These are phyloP conservation scores for Warburgia ugandensis DNA, from an alignment of 164 flowering plant genomes.

Conservation along the genomic window DNA sequence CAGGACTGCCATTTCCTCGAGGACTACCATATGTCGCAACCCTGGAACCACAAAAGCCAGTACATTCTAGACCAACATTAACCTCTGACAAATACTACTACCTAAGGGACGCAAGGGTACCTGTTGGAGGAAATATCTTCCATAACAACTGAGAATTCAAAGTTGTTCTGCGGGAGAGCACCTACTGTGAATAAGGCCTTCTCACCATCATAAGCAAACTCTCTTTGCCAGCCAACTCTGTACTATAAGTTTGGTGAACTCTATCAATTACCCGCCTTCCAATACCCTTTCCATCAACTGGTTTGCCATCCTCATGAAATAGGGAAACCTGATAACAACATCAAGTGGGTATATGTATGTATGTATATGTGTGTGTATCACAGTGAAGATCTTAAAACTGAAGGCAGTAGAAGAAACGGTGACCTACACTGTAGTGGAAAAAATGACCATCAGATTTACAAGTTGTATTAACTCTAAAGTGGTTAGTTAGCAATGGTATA, in stretches of 20 bases:
- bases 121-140: conserved; percentile 58
- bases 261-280: conserved; percentile 72
- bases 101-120: conserved; percentile 18
- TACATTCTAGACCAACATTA: not conserved
- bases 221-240: conserved; percentile 61
- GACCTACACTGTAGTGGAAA: conserved; percentile 84
- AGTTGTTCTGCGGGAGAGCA: conserved; percentile 67
- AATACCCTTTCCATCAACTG: conserved; percentile 79
- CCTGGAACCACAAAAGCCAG: conserved; percentile 4
- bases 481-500: conserved; percentile 60
- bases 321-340: conserved; percentile 47
- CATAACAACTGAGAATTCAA: conserved; percentile 74
- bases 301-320: conserved; percentile 77
- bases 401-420: not conserved
- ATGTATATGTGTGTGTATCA: not conserved
- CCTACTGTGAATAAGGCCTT: conserved; percentile 86
- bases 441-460: conserved; percentile 48
- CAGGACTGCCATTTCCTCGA: conserved; percentile 42
- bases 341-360: not conserved
- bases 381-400: not conserved
- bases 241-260: conserved; percentile 60
- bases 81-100: not conserved
- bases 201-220: conserved; percentile 93
- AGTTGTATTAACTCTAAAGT: conserved; percentile 68
- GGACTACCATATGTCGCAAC: conserved; percentile 44